A percentile compares a stretch with the other conserved stretches of the same genome.
These are phyloP conservation scores for Elsinoe arachidis DNA, from an alignment of 2,329 filamentous ascomycete species.

Conservation along the genomic window DNA sequence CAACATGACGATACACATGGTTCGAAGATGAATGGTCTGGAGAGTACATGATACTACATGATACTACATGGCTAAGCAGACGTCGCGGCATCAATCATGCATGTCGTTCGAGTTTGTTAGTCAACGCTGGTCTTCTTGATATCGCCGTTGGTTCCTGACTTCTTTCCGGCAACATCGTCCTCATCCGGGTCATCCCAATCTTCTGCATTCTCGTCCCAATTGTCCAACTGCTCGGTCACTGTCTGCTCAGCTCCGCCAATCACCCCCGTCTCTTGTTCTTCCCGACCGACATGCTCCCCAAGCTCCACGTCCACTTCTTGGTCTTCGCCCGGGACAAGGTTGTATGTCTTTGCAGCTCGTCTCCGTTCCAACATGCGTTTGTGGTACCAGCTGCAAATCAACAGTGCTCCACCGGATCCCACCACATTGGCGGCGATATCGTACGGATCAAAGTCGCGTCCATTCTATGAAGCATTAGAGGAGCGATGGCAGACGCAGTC, in stretches of 20 bases:
- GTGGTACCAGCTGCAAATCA: slow-evolving; percentile 83
- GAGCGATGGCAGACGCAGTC: too few species aligned
- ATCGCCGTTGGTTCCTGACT: slow-evolving; percentile 16
- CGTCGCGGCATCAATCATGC: slow-evolving; percentile 13
- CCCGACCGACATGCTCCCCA: slow-evolving; percentile 44
- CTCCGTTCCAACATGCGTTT: slow-evolving; percentile 88
- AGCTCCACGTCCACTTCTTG: slow-evolving; percentile 63
- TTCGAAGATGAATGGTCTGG: background rate
- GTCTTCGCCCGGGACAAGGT: slow-evolving; percentile 54
- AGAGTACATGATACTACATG: background rate
- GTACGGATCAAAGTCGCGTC: slow-evolving; percentile 59
- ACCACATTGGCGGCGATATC: slow-evolving; percentile 83
- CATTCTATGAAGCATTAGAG: slow-evolving; percentile 29
- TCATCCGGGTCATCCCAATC: slow-evolving; percentile 57
- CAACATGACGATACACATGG: slow-evolving; percentile 4
- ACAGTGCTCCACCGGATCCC: slow-evolving; percentile 64
- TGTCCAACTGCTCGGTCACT: slow-evolving; percentile 78
- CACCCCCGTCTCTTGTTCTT: slow-evolving; percentile 26
- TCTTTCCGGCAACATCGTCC: slow-evolving; percentile 18
- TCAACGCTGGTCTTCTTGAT: slow-evolving; percentile 19
- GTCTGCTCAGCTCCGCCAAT: slow-evolving; percentile 50
- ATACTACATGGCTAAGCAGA: background rate
- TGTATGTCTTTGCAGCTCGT: slow-evolving; percentile 63
- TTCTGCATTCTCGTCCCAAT: slow-evolving; percentile 82
- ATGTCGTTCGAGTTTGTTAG: background rate